Evolutionary conservation across 192 early-diverging fungal genomes (phyloP).

Genomic region (Coemansia javaensis): DNA sequence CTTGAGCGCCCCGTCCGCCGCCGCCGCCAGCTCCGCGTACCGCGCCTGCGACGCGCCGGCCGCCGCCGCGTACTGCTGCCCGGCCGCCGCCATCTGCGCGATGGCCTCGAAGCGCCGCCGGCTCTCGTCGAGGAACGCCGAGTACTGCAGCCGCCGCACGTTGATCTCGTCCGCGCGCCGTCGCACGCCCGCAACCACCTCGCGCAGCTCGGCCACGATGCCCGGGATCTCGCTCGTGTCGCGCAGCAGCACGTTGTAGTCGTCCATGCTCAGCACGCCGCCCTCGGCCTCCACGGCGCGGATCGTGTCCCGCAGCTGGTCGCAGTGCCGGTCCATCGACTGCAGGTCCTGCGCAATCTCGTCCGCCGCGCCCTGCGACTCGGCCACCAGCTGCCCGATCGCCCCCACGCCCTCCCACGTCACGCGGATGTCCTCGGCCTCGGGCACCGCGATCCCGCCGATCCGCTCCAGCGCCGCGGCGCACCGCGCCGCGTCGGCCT

Average conservation of each 20-base stretch:
- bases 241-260: conserved; percentile 43
- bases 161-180: conserved; percentile 38
- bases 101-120: conserved; percentile 18
- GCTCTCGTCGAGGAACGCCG: conserved; percentile 36
- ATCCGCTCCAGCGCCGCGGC: conserved; percentile 10
- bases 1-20: conserved; percentile 22
- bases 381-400: conserved; percentile 27
- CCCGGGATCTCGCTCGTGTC: conserved; percentile 43
- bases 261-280: conserved; percentile 35
- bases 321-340: conserved; percentile 44
- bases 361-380: conserved; percentile 15
- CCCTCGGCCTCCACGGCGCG: conserved; percentile 39
- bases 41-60: conserved; percentile 14
- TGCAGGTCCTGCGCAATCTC: conserved; percentile 40
- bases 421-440: conserved; percentile 42
- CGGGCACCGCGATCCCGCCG: conserved; percentile 9
- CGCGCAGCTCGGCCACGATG: conserved; percentile 36
- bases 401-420: conserved; percentile 38
- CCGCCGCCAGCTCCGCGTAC: conserved; percentile 7
- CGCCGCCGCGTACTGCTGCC: conserved; percentile 7
- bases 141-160: conserved; percentile 38
- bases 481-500: conserved; percentile 10
- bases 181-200: conserved; percentile 16
- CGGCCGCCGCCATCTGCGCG: conserved; percentile 8
- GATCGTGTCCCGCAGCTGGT: conserved; percentile 44